Evolutionary conservation across 176 grass and related monocot species (phyloP).

Genomic region (Aegilops tauschii): DNA sequence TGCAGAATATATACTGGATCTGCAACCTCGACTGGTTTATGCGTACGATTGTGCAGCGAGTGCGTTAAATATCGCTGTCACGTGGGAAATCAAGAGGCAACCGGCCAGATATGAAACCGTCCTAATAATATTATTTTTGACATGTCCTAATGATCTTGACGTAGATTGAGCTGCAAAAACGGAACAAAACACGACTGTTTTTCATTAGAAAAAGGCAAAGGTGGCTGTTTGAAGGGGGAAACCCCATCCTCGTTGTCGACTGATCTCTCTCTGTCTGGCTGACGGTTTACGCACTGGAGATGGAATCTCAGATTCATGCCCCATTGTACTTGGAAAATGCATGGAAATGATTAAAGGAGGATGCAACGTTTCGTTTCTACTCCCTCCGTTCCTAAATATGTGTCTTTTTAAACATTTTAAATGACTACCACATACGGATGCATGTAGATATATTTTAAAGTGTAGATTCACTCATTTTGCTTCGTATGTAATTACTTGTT

Average conservation of each 20-base stretch:
- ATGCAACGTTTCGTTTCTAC: background rate
- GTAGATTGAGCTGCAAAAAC: background rate
- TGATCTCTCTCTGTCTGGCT: background rate
- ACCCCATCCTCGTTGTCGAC: background rate
- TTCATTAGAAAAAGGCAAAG: background rate
- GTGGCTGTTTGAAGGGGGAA: background rate
- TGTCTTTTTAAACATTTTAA: too few relatives aligned
- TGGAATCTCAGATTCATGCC: background rate
- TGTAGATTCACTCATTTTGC: too few relatives aligned
- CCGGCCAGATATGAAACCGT: background rate
- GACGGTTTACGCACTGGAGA: background rate
- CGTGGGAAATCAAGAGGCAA: background rate
- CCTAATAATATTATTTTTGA: background rate
- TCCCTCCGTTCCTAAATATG: too few relatives aligned
- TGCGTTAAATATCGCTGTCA: conserved; percentile 3
- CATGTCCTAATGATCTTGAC: background rate
- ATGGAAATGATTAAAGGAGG: background rate
- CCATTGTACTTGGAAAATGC: background rate
- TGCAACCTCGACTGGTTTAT: background rate
- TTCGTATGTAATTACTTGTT: too few relatives aligned
- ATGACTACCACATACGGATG: too few relatives aligned
- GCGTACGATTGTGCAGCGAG: background rate
- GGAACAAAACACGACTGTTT: background rate
- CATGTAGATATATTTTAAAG: too few relatives aligned
- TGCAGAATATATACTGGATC: background rate